These are phyloP conservation scores for Hypoxylon sp. DNA, from an alignment of 2,329 filamentous ascomycete genomes.

Conservation along the genomic window DNA sequence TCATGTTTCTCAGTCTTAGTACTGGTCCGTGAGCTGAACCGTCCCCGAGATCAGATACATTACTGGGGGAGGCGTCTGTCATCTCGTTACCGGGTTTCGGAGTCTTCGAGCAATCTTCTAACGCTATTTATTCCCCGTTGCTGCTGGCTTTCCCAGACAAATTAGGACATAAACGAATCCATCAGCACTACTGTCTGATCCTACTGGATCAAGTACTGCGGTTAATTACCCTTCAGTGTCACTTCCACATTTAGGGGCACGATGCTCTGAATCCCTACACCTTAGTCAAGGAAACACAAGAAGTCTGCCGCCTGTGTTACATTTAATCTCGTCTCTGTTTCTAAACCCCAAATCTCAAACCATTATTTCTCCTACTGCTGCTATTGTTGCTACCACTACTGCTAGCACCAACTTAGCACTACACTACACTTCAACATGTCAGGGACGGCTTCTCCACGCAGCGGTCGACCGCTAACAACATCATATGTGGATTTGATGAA, in stretches of 20 bases:
- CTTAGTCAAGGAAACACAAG: conserved; percentile 32
- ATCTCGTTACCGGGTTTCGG: conserved; percentile 47
- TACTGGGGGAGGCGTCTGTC: conserved; percentile 36
- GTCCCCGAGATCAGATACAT: conserved; percentile 41
- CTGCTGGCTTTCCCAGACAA: conserved; percentile 39
- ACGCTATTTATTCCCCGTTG: conserved; percentile 42
- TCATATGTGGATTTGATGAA: conserved; percentile 56
- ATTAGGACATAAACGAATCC: conserved; percentile 45
- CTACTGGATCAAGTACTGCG: conserved; percentile 42
- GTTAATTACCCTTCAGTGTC: conserved; percentile 37
- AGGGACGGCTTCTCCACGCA: conserved; percentile 52
- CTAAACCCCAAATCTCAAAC: conserved; percentile 14
- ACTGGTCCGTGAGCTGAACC: conserved; percentile 41
- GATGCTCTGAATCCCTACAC: conserved; percentile 35
- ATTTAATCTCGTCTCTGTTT: conserved; percentile 34
- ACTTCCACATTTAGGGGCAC: conserved; percentile 26
- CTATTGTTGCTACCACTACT: conserved; percentile 10
- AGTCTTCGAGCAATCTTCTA: conserved; percentile 39
- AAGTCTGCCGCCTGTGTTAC: conserved; percentile 29
- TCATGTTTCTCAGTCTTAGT: conserved; percentile 45
- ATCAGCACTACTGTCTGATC: conserved; percentile 46
- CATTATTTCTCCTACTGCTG: conserved; percentile 10
- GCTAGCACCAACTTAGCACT: conserved; percentile 7
- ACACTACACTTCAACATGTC: conserved; percentile 43
- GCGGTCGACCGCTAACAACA: conserved; percentile 54